phyloP scores from a whole-genome alignment of 169 alveolate genomes.

The Eimeria praecox region DNA sequence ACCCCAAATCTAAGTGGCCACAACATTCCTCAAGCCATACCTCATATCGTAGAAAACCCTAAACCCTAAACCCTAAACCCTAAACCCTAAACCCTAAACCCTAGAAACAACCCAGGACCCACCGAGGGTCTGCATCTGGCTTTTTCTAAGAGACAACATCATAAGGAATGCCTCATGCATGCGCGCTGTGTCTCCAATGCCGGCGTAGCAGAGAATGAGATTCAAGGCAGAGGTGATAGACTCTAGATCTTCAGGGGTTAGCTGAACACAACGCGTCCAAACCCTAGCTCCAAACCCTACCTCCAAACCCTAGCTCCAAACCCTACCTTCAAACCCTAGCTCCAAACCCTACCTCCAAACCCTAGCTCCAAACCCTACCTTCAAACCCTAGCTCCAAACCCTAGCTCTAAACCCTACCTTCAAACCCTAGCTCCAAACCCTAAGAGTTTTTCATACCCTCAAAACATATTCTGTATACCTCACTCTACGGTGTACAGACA shows the following conservation, averaged over 20 bases:
- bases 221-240: constrained; percentile 19
- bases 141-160: neutral
- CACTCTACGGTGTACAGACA: no score
- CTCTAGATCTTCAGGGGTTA: neutral
- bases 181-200: constrained; percentile 48
- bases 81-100: neutral
- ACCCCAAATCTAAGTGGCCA: no score
- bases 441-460: no score
- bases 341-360: no score
- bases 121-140: neutral
- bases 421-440: no score
- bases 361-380: no score
- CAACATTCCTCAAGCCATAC: no score
- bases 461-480: no score
- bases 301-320: neutral
- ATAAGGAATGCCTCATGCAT: constrained; percentile 49
- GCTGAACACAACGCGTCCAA: neutral
- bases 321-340: no score
- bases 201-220: constrained; percentile 70
- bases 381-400: no score
- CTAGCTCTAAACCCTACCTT: no score
- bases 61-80: neutral
- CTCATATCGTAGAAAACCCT: no score
- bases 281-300: neutral
- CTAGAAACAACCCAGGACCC: neutral